These are phyloP conservation scores for Solanum virginianum DNA, from an alignment of 257 asterid species.

Conservation along the genomic window DNA sequence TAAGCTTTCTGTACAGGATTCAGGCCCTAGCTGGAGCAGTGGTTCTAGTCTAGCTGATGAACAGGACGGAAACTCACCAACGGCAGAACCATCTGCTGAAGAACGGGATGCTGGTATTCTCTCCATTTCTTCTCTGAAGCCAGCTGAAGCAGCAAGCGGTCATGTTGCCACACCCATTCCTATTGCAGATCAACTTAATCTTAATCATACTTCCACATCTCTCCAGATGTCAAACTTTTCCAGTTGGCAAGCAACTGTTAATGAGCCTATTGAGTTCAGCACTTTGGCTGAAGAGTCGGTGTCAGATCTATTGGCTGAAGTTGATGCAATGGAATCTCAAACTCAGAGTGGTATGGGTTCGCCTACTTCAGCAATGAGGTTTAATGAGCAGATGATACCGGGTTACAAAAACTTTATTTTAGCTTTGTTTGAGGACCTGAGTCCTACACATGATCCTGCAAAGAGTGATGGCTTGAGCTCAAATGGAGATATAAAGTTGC, in stretches of 20 bases:
- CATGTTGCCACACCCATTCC: slow-evolving; percentile 13
- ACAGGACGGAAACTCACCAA: slow-evolving; percentile 19
- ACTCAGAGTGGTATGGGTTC: slow-evolving; percentile 38
- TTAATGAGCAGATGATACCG: slow-evolving; percentile 24
- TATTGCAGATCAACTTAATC: slow-evolving; percentile 11
- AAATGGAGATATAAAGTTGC: slow-evolving; percentile 19
- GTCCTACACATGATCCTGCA: slow-evolving; percentile 34
- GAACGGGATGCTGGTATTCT: slow-evolving; percentile 41
- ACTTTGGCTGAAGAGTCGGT: slow-evolving; percentile 69
- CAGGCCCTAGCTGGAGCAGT: slow-evolving; percentile 38
- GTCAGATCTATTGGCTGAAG: slow-evolving; percentile 73
- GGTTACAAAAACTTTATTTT: slow-evolving; percentile 29
- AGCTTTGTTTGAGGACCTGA: slow-evolving; percentile 34
- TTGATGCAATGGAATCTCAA: slow-evolving; percentile 58
- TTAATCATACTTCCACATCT: slow-evolving; percentile 20
- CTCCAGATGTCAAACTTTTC: slow-evolving; percentile 22
- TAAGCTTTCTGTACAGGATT: slow-evolving; percentile 27
- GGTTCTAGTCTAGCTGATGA: slow-evolving; percentile 23
- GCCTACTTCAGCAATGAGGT: slow-evolving; percentile 30
- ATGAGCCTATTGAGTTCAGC: slow-evolving; percentile 52
- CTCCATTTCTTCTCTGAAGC: slow-evolving; percentile 27
- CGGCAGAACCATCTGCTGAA: slow-evolving; percentile 19
- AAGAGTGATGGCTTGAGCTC: slow-evolving; percentile 32
- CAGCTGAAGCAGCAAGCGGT: slow-evolving; percentile 25
- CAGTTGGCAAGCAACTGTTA: slow-evolving; percentile 35